Conservation (phyloP, 371 early-diverging fungal species). For the Circinella umbellata region DNA sequence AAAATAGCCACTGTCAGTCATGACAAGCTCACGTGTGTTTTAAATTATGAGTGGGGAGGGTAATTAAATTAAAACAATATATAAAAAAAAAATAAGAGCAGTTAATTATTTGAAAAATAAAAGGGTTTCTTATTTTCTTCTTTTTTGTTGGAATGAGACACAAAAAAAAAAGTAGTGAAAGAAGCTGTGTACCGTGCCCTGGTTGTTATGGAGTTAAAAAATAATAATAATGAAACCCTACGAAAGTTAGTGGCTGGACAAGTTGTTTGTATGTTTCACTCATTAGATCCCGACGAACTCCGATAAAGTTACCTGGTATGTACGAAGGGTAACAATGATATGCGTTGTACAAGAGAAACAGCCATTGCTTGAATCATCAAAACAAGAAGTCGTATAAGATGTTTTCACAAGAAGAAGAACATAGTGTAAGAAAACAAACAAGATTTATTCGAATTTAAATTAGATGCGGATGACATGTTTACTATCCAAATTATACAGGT, state of each 20-base stretch:
- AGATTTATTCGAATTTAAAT: conserved; percentile 22
- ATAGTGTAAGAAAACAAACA: conserved; percentile 23
- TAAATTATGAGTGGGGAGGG: conserved; percentile 5
- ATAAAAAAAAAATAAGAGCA: no score
- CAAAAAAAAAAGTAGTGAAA: no score
- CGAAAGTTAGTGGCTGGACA: no score
- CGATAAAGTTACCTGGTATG: no score
- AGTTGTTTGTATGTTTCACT: no score
- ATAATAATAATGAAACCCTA: no score
- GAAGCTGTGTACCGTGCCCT: no score
- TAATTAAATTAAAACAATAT: not conserved
- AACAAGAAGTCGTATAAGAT: conserved; percentile 52
- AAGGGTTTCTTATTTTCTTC: no score
- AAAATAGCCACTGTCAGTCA: conserved; percentile 20
- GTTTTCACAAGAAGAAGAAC: conserved; percentile 25
- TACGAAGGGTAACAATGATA: conserved; percentile 16
- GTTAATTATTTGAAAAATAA: no score
- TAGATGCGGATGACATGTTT: conserved; percentile 19
- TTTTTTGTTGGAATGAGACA: no score
- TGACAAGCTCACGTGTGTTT: conserved; percentile 5
- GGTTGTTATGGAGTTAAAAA: no score
- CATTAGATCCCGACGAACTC: no score
- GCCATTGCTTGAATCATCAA: conserved; percentile 35
- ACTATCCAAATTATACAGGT: conserved; percentile 42
- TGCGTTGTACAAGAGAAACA: conserved; percentile 17